Conservation (phyloP, 768 basidiomycete species). For the Boletales sp. region DNA sequence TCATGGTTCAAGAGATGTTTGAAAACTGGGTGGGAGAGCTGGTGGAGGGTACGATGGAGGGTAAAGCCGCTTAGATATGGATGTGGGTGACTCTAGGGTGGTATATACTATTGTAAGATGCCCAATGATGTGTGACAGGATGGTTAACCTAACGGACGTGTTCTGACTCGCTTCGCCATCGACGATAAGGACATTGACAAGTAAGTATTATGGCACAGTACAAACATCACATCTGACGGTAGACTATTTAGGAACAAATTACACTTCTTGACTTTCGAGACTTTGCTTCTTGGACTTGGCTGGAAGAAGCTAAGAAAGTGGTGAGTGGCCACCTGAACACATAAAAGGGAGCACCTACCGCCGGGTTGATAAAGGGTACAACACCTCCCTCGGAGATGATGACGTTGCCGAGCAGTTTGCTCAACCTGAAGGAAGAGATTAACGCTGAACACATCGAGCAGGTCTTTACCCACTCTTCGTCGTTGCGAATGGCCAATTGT, state of each 20-base stretch:
- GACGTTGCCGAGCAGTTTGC: constrained; percentile 71
- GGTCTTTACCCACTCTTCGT: constrained; percentile 64
- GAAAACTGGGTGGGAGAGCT: constrained; percentile 75
- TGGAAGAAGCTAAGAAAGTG: constrained; percentile 23
- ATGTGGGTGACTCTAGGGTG: constrained; percentile 2
- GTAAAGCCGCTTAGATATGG: constrained; percentile 44
- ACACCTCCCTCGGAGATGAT: constrained; percentile 97
- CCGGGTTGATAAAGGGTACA: constrained; percentile 74
- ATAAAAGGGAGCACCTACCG: constrained; percentile 28
- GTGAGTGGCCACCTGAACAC: not conserved
- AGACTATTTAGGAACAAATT: constrained; percentile 1
- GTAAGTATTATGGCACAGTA: too few species aligned
- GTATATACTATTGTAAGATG: constrained; percentile 29
- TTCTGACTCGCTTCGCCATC: not conserved
- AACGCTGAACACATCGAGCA: not conserved
- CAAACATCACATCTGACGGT: too few species aligned
- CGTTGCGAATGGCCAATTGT: constrained; percentile 92
- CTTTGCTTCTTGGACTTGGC: constrained; percentile 31
- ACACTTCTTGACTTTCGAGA: constrained; percentile 31
- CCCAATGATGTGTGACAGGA: constrained; percentile 16
- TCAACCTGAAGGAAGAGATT: constrained; percentile 43
- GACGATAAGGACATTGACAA: too few species aligned
- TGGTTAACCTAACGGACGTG: not conserved
- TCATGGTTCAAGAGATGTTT: constrained; percentile 71
- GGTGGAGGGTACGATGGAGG: constrained; percentile 72